Evolutionary conservation across 106 monocot species (phyloP).

Genomic region (Chionographis japonica): DNA sequence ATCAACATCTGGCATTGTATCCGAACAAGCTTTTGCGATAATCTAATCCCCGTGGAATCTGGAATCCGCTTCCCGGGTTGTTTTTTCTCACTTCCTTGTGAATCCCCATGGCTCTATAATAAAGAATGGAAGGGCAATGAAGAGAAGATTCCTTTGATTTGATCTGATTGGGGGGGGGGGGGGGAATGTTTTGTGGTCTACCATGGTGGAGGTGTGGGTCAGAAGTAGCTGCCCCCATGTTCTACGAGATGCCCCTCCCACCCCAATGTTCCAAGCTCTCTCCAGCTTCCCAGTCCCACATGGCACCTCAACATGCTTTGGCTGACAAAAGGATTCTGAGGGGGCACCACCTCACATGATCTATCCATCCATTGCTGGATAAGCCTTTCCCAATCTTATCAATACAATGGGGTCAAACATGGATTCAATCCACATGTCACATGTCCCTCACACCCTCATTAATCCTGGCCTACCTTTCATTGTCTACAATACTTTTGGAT

Average conservation of each 20-base stretch:
- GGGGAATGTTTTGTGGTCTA: conserved; percentile 27
- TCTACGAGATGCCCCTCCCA: background rate
- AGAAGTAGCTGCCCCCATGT: background rate
- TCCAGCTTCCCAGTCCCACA: background rate
- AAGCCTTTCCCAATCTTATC: background rate
- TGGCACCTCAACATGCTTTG: background rate
- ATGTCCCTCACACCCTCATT: background rate
- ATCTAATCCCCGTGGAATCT: too few species aligned
- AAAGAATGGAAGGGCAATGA: background rate
- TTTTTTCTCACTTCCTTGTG: too few species aligned
- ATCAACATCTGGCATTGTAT: too few species aligned
- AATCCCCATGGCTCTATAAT: too few species aligned
- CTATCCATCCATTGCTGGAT: background rate
- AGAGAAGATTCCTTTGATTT: background rate
- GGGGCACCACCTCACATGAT: conserved; percentile 7
- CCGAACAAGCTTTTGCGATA: too few species aligned
- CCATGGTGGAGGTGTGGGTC: conserved; percentile 5
- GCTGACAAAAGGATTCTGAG: background rate
- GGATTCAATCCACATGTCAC: conserved; percentile 5
- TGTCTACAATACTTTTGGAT: too few species aligned
- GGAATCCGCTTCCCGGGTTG: too few species aligned
- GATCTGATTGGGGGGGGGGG: background rate
- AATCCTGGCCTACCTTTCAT: background rate
- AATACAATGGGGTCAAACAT: background rate
- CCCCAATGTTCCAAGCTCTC: too few species aligned